A percentile compares a stretch with the other conserved stretches of the same genome.
phyloP scores from a whole-genome alignment of 805 yeast species.

The Hanseniaspora nectarophila region DNA sequence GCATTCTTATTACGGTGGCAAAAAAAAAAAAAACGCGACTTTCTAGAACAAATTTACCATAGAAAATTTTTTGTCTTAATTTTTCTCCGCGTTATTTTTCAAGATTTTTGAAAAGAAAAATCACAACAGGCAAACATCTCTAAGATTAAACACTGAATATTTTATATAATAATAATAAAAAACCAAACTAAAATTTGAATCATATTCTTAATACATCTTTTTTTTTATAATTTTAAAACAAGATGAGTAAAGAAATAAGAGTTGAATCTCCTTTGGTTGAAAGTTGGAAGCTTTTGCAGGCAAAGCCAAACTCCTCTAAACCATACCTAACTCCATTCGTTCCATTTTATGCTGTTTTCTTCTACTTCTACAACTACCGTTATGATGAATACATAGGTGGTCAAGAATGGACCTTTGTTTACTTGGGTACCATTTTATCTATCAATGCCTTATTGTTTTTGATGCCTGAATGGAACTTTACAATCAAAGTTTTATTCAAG shows the following conservation, averaged over 20 bases:
- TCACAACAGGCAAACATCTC: too few relatives aligned
- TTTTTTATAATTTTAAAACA: not conserved
- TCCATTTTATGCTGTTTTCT: constrained; percentile 62
- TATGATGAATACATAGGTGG: constrained; percentile 80
- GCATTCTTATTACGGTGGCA: not conserved
- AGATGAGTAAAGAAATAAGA: constrained; percentile 8
- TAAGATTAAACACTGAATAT: too few relatives aligned
- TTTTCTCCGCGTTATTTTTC: too few relatives aligned
- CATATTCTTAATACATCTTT: too few relatives aligned
- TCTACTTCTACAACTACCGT: constrained; percentile 48
- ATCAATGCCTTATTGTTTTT: constrained; percentile 67
- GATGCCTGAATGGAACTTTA: constrained; percentile 88
- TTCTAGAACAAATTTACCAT: too few relatives aligned
- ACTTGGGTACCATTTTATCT: constrained; percentile 59
- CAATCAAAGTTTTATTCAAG: constrained; percentile 57
- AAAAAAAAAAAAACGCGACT: too few relatives aligned
- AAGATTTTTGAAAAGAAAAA: too few relatives aligned
- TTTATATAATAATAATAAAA: too few relatives aligned
- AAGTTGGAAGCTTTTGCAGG: constrained; percentile 62
- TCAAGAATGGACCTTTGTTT: constrained; percentile 92
- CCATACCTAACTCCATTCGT: constrained; percentile 79
- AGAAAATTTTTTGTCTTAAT: too few relatives aligned
- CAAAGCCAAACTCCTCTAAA: constrained; percentile 46
- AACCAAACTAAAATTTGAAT: too few relatives aligned
- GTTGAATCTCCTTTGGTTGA: constrained; percentile 49